Evolutionary conservation across 2,329 filamentous ascomycete species (phyloP), one percentile per base, ranked within the genome.

Genomic region (Pleurostoma richardsiae): DNA sequence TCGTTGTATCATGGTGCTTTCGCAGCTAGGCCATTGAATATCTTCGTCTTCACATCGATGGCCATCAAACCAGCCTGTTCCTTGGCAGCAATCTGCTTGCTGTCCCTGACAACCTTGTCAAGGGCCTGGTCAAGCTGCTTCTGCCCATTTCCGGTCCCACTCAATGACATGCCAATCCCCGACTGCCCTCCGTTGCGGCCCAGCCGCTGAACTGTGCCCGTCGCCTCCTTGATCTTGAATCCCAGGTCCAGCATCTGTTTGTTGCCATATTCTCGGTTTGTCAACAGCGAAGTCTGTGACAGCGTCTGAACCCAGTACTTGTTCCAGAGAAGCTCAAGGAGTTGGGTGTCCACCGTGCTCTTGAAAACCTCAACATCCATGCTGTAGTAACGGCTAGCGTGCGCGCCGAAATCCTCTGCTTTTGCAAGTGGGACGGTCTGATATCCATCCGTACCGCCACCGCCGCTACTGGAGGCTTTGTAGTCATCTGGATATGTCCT

Each of bases 281-380:
- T 90, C 58, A 95, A 85, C 4, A 96, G 78, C 27, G 92, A 91
- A 56, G 84, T 94, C 58, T 95, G 89, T 30, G 90, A 95, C 26
- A 99, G 79, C 5, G 94, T 99, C 61, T 95, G 88, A 31, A 96
- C 91, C 94, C 90, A 96, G 74, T 99, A 99, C 68, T 97, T 97
- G 73, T 96, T 96, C 94, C 94, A 97, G 30, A 99, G 75, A 44
- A 90, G 79, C 60, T 95, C 89, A 4, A 99, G 76, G 28, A 99
- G 77, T 57, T 90, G 86, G 2, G 84, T 79, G 68, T 99, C 94
- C 29, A 99, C 83, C 0, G 87, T 86, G 53, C 88, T 94, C 72
- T 97, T 97, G 78, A 90, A 99, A 68, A 95, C 90, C 30, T 90
- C 90, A 10, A 97, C 88, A 51, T 95, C 88, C 5, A 99, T 79